Evolutionary conservation across 2,329 filamentous ascomycete genomes (phyloP).

Genomic region (Cercospora sp.): DNA sequence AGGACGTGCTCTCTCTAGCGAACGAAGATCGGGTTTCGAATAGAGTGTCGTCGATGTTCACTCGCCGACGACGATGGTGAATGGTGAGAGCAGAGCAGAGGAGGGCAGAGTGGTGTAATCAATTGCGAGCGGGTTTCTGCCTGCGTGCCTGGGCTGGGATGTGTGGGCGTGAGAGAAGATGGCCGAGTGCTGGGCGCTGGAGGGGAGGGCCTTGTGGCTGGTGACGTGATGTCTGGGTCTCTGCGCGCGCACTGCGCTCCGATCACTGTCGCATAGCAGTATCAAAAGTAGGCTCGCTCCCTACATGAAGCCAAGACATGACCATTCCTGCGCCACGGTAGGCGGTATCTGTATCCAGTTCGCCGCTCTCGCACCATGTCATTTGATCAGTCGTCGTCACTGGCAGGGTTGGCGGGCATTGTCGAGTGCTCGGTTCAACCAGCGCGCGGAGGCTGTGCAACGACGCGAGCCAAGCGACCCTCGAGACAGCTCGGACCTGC

Average conservation of each 20-base stretch:
- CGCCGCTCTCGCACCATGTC: neutral
- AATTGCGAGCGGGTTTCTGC: neutral
- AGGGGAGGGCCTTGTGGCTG: neutral
- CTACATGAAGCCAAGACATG: neutral
- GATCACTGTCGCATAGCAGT: neutral
- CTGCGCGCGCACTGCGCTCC: neutral
- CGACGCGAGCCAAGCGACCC: neutral
- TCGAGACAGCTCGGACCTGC: neutral
- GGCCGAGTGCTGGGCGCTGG: neutral
- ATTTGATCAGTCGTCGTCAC: neutral
- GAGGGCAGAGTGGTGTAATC: neutral
- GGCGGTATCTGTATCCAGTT: neutral
- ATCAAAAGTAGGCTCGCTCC: neutral
- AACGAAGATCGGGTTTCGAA: neutral
- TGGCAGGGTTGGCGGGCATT: neutral
- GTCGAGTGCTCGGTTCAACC: neutral
- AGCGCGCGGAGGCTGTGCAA: conserved; percentile 1
- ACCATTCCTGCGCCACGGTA: neutral
- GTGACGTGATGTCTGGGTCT: conserved; percentile 1
- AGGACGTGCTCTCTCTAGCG: neutral
- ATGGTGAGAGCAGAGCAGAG: neutral
- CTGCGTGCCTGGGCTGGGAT: neutral
- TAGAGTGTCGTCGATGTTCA: neutral
- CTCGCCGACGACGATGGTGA: neutral
- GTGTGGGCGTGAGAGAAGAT: neutral